A percentile compares a stretch with the other conserved stretches of the same genome.
Evolutionary conservation across 495 filamentous ascomycete species (phyloP).

Genomic region (Aspergillus coremiiformis): DNA sequence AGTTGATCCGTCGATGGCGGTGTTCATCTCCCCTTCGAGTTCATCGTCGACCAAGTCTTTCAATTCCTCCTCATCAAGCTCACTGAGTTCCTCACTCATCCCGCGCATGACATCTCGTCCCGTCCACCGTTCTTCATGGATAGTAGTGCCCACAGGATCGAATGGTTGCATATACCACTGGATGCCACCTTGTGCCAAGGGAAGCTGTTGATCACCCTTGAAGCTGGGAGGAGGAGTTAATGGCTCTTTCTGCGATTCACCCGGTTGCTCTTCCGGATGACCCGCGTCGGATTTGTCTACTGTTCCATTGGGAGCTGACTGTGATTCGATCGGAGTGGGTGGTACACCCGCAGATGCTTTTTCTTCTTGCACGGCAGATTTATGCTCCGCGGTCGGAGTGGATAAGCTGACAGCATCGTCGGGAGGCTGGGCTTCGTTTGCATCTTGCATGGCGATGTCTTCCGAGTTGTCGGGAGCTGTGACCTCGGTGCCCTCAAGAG

Average conservation of each 20-base stretch:
- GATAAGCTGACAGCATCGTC: not conserved
- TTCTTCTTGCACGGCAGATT: not conserved
- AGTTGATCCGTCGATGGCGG: conserved; percentile 7
- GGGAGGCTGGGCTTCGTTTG: not conserved
- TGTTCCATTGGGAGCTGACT: conserved; percentile 10
- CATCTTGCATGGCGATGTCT: conserved; percentile 3
- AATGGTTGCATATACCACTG: conserved; percentile 86
- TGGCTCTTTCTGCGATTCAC: conserved; percentile 18
- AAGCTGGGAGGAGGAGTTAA: conserved; percentile 41
- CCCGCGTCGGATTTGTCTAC: conserved; percentile 23
- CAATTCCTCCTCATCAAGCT: conserved; percentile 81
- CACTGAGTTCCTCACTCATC: conserved; percentile 80
- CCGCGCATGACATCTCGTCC: conserved; percentile 67
- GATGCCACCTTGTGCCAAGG: conserved; percentile 64
- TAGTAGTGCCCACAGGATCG: conserved; percentile 66
- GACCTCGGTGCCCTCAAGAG: conserved; percentile 5
- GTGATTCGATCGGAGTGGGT: conserved; percentile 5
- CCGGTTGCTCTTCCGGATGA: conserved; percentile 29
- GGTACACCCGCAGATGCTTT: conserved; percentile 7
- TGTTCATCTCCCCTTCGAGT: conserved; percentile 17
- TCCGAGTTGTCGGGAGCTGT: conserved; percentile 2
- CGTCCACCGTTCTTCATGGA: conserved; percentile 70
- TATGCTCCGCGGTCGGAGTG: not conserved
- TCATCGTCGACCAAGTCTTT: conserved; percentile 52
- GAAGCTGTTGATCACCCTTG: conserved; percentile 45